Evolutionary conservation across 768 basidiomycete genomes (phyloP), one percentile per base, ranked within the genome.

Genomic region (Trametes cinnabarina): DNA sequence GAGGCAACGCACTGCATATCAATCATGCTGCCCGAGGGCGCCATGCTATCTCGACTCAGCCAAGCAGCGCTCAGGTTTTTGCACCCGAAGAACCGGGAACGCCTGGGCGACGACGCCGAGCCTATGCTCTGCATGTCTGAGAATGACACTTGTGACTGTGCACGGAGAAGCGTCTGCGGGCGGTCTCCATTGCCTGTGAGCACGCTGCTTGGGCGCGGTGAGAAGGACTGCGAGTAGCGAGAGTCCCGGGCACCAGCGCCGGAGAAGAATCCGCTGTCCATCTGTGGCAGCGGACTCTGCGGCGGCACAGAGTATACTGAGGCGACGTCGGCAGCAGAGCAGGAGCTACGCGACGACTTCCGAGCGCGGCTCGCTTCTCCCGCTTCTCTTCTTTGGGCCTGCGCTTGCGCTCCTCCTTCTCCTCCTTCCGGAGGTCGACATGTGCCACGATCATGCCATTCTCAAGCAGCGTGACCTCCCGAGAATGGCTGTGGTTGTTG

Each of bases 371-470:
- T 76, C 22, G 82, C 23, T 76, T 70, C n/a, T 77, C 73, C 40
- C 86, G 82, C 66, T 76, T 83, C 64, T 88, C 91, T 61, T 90
- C 87, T 64, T 78, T 85, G 58, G 82, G 82, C 57, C 79, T 77
- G 26, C 88, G 84, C 42, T 90, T 87, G 42, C 82, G 81, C 35
- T 85, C 88, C 62, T 90, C 90, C 57, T 76, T 82, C 70, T 91
- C 91, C 71, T 92, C 90, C 62, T 79, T 86, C 30, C 86, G 83
- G 19, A 94, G 83, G 70, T 94, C 83, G 35, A 94, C 88, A 59
- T 90, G 88, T 65, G 94, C 93, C 7, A 94, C 87, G 51, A 93
- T 90, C 80, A 94, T 85, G 3, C 92, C 92, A 62, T 91, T 94
- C 71, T 93, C 88, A 19, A 95, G 81, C 10, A 94, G 75, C 0